These are phyloP conservation scores for Amphichorda felina DNA, from an alignment of 2,329 filamentous ascomycete genomes.

Conservation along the genomic window DNA sequence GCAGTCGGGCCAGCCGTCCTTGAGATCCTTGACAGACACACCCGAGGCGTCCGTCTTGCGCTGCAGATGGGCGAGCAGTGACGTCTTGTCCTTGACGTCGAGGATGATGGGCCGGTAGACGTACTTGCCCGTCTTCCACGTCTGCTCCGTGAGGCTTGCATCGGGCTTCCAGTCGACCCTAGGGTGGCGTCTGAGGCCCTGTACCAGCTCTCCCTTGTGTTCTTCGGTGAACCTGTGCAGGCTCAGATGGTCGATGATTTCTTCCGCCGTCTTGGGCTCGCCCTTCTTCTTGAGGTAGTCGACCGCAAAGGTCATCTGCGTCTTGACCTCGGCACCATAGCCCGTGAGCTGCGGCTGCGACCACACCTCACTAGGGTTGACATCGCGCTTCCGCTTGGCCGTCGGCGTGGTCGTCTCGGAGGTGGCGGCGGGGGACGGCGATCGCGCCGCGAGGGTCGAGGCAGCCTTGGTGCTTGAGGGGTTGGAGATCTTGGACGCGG, in stretches of 20 bases:
- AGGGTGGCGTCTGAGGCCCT: conserved; percentile 54
- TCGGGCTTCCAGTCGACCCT: conserved; percentile 46
- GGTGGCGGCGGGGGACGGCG: conserved; percentile 46
- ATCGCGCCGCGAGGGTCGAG: conserved; percentile 33
- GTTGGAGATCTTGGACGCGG: conserved; percentile 50
- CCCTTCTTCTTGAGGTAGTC: conserved; percentile 66
- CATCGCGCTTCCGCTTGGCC: conserved; percentile 49
- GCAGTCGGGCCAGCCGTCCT: conserved; percentile 89
- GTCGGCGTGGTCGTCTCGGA: conserved; percentile 52
- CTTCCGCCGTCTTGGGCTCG: conserved; percentile 55
- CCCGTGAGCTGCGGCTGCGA: conserved; percentile 68
- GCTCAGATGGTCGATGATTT: conserved; percentile 72
- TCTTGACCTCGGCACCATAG: conserved; percentile 70
- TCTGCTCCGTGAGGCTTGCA: conserved; percentile 49
- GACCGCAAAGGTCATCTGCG: conserved; percentile 78
- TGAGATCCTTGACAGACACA: conserved; percentile 77
- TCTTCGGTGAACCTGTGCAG: conserved; percentile 51
- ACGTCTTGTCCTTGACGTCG: conserved; percentile 64
- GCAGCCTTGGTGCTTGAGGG: conserved; percentile 29
- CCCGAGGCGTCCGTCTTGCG: conserved; percentile 69
- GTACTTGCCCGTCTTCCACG: conserved; percentile 62
- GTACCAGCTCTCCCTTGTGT: conserved; percentile 51
- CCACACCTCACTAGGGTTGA: conserved; percentile 41
- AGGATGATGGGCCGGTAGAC: conserved; percentile 70
- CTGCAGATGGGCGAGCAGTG: conserved; percentile 73